phyloP scores from a whole-genome alignment of 495 filamentous ascomycete species.

The Oidiodendron maius region DNA sequence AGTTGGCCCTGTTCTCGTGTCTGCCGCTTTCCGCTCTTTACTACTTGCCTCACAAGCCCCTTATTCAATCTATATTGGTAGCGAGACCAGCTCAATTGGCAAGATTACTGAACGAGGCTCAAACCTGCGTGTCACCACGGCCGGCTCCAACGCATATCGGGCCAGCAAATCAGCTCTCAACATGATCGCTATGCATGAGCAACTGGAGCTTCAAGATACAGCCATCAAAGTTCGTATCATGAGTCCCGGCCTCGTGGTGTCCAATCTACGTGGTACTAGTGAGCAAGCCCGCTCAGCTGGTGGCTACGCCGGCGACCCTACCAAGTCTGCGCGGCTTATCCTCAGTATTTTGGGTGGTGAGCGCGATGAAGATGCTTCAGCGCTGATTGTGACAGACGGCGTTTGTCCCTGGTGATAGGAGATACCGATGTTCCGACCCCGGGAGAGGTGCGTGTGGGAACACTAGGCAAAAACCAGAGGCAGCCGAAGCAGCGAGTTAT shows the following conservation, averaged over 20 bases:
- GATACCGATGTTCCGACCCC: too few relatives aligned
- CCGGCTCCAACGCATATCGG: neutral
- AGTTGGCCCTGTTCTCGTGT: constrained; percentile 26
- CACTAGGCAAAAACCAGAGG: too few relatives aligned
- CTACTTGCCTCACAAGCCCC: constrained; percentile 26
- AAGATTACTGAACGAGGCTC: constrained; percentile 13
- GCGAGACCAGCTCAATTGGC: constrained; percentile 29
- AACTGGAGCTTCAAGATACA: constrained; percentile 20
- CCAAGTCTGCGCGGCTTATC: neutral
- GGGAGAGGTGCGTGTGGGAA: too few relatives aligned
- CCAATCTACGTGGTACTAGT: constrained; percentile 40
- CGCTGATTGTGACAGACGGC: neutral
- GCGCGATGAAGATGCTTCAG: neutral
- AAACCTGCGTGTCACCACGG: neutral
- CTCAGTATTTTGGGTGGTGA: neutral
- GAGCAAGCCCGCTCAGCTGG: neutral
- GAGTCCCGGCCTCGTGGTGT: constrained; percentile 32
- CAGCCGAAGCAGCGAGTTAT: too few relatives aligned
- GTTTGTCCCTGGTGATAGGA: neutral
- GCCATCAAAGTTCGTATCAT: constrained; percentile 38
- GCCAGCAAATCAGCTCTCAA: neutral
- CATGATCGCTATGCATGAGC: neutral
- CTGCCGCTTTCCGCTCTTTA: constrained; percentile 33
- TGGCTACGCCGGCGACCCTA: neutral
- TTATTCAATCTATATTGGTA: constrained; percentile 30